These are phyloP conservation scores for Blastobotrys ciferrii DNA, from an alignment of 1,139 yeast species.

Conservation along the genomic window DNA sequence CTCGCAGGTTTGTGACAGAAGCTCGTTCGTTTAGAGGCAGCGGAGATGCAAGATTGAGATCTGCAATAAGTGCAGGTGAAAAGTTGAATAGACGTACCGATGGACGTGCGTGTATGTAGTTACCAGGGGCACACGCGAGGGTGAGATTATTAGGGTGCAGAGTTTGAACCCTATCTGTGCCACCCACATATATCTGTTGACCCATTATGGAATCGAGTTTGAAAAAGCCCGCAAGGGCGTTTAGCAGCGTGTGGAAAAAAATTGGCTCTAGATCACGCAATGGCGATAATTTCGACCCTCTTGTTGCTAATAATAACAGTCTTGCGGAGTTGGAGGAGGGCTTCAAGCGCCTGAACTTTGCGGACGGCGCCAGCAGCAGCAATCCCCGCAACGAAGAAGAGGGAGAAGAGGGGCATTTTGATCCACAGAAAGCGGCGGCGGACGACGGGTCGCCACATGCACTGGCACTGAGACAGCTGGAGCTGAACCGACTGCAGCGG, in stretches of 20 bases:
- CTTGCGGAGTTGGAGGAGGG: constrained; percentile 2
- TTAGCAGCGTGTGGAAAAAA: constrained; percentile 9
- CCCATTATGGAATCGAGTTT: background rate
- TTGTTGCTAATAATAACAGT: background rate
- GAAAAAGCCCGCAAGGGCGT: constrained; percentile 7
- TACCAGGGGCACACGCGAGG: background rate
- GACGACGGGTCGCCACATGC: constrained; percentile 6
- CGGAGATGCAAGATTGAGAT: background rate
- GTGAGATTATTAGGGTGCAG: background rate
- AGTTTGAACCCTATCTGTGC: background rate
- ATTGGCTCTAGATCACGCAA: constrained; percentile 7
- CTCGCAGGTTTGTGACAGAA: background rate
- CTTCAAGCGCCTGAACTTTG: background rate
- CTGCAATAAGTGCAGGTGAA: background rate
- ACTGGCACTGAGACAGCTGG: constrained; percentile 9
- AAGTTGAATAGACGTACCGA: background rate
- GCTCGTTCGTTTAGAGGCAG: background rate
- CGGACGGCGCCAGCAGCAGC: background rate
- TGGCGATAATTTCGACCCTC: background rate
- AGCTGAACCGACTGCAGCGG: constrained; percentile 7
- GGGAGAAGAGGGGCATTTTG: background rate
- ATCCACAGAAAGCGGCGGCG: background rate
- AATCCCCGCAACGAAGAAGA: background rate
- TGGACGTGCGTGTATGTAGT: constrained; percentile 1
- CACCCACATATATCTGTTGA: background rate